phyloP scores from a whole-genome alignment of 768 basidiomycete genomes.

The Pleurotus sapidus region DNA sequence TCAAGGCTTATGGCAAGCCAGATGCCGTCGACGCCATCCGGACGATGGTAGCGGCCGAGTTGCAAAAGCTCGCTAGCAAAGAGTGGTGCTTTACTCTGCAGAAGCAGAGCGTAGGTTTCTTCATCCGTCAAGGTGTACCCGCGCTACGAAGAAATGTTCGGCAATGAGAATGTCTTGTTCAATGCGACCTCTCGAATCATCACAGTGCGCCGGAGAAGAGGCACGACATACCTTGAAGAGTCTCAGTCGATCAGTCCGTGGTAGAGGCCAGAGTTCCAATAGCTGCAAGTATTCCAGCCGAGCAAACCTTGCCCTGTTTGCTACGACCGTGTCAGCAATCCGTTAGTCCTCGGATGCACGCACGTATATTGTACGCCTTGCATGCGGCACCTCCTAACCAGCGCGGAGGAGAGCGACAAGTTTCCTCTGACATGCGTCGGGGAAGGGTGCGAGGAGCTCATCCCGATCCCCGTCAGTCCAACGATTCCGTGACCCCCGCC shows the following conservation, averaged over 20 bases:
- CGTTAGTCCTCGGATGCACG: conserved; percentile 42
- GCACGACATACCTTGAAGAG: conserved; percentile 43
- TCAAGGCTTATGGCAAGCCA: conserved; percentile 21
- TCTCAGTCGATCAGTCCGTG: conserved; percentile 40
- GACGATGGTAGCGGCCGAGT: conserved; percentile 23
- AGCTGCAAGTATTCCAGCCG: neutral
- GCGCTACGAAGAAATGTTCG: conserved; percentile 50
- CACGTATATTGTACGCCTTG: conserved; percentile 51
- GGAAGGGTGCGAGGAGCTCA: conserved; percentile 49
- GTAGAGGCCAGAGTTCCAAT: conserved; percentile 12
- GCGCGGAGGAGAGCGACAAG: conserved; percentile 34
- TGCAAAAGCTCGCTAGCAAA: conserved; percentile 42
- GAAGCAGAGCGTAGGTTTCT: conserved; percentile 41
- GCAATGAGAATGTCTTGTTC: conserved; percentile 51
- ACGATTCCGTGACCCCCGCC: conserved; percentile 42
- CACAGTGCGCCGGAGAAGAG: conserved; percentile 52
- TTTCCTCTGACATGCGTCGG: conserved; percentile 71
- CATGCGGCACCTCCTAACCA: conserved; percentile 40
- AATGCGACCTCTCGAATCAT: conserved; percentile 35
- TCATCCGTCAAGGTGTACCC: conserved; percentile 47
- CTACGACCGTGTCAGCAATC: conserved; percentile 37
- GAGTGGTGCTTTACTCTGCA: conserved; percentile 39
- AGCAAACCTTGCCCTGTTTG: conserved; percentile 51
- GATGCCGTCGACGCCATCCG: conserved; percentile 10
- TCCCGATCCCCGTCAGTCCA: conserved; percentile 54